Conservation (phyloP, 441 rosid species). For the Gossypium lobatum region DNA sequence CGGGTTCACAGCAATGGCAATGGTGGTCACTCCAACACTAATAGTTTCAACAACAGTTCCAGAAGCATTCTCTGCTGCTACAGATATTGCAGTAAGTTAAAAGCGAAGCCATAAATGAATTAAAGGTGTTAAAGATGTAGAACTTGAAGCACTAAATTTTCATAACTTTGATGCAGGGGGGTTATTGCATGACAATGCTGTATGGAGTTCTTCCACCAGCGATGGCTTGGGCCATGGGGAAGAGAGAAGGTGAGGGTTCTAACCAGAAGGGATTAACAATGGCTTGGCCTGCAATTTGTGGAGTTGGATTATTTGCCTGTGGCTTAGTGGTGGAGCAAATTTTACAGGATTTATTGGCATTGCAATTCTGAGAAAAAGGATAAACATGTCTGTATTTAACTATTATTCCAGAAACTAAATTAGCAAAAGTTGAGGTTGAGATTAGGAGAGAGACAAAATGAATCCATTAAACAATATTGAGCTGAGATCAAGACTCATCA, state of each 20-base stretch:
- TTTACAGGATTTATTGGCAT: slow-evolving; percentile 31
- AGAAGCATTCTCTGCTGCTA: slow-evolving; percentile 59
- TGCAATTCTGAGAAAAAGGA: slow-evolving; percentile 15
- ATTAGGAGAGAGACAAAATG: not conserved
- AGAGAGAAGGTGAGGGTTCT: slow-evolving; percentile 13
- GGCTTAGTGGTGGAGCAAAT: slow-evolving; percentile 43
- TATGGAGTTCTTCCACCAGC: slow-evolving; percentile 63
- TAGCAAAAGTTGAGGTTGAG: too few species aligned
- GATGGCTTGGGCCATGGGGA: slow-evolving; percentile 55
- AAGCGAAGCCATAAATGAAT: not conserved
- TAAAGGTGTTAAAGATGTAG: not conserved
- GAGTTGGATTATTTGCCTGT: slow-evolving; percentile 38
- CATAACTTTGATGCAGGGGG: slow-evolving; percentile 36
- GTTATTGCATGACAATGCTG: slow-evolving; percentile 62
- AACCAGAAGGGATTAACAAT: slow-evolving; percentile 17
- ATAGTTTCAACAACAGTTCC: slow-evolving; percentile 44
- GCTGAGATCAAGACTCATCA: not conserved
- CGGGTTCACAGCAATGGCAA: slow-evolving; percentile 39
- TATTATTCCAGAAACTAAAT: not conserved
- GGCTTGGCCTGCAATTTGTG: slow-evolving; percentile 37
- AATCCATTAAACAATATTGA: not conserved
- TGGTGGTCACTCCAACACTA: slow-evolving; percentile 40
- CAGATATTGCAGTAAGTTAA: slow-evolving; percentile 50
- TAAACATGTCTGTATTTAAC: not conserved
- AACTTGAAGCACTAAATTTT: not conserved